Conservation (phyloP, 306 rosid genomes). For the Pterocarpus macrocarpus region DNA sequence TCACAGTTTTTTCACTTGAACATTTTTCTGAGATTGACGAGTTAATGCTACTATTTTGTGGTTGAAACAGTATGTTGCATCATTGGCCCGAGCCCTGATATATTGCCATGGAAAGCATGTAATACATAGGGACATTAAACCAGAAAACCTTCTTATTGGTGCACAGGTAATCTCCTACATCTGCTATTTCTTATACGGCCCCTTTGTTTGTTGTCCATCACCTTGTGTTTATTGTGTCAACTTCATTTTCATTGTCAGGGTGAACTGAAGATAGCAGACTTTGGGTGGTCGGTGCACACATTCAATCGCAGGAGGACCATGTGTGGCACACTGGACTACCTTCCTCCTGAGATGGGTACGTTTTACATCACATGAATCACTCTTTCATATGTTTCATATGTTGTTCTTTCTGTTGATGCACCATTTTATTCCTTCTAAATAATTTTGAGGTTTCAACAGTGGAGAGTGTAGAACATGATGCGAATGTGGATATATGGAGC, state of each 20-base stretch:
- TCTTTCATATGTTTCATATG: not conserved
- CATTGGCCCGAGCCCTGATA: constrained; percentile 96
- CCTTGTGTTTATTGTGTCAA: constrained; percentile 37
- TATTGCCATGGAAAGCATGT: constrained; percentile 99
- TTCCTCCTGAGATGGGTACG: constrained; percentile 99
- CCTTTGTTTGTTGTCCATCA: constrained; percentile 1
- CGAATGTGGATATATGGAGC: constrained; percentile 98
- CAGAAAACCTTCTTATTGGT: constrained; percentile 95
- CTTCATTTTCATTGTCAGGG: constrained; percentile 66
- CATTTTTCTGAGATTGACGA: constrained; percentile 33
- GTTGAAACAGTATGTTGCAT: constrained; percentile 84
- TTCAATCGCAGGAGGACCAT: constrained; percentile 97
- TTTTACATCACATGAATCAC: constrained; percentile 11
- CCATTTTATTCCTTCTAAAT: constrained; percentile 17
- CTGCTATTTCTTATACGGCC: constrained; percentile 24
- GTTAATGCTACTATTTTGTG: constrained; percentile 36
- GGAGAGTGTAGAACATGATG: constrained; percentile 99
- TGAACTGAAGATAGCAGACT: constrained; percentile 96
- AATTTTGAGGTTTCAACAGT: constrained; percentile 62
- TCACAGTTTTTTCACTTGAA: not conserved
- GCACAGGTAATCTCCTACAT: constrained; percentile 71
- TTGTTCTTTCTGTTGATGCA: constrained; percentile 20
- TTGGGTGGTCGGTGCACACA: constrained; percentile 99
- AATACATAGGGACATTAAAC: constrained; percentile 96
- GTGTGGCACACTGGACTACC: constrained; percentile 99